Base-by-base conservation (phyloP, 2,329 filamentous ascomycete species). In the Volutella citrinella region DNA sequence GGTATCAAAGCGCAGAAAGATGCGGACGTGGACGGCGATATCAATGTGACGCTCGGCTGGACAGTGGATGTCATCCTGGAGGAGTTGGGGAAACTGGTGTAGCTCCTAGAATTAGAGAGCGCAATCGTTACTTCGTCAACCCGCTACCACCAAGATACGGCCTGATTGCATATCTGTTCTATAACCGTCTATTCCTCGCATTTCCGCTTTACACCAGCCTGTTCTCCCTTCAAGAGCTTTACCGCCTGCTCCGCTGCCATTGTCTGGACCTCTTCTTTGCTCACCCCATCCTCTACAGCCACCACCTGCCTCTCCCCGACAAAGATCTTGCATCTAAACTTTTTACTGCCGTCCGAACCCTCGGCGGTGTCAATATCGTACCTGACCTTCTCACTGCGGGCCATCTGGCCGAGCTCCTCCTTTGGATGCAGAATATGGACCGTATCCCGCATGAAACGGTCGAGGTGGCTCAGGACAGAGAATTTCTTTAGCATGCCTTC, bases 41-140 rank as follows among this genome's bases (percentile, higher is more conserved):
- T 89, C 73, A 68, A 68, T 43, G 67, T 71, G 35, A 72, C 78
- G 19, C 60, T 90, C 44, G 66, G 69, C 32, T 90, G 86, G 86
- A 79, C 80, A 2, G 82, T 87, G 3, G 72, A 78, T 32, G 63
- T 66, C 30, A 58, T 89, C 13, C 70, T 86, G 54, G 55, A 55
- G 13, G 60, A 66, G 42, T 42, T 78, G 40, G 62, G 66, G 41
- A 49, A 51, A 27, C 38, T 46, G 19, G 21, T 34, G 19, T 45
- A 50, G 34, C 29, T 12, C 10, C 17, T 27, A 22, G 17, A 34
- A 18, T 29, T n/a, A n/a, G n/a, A n/a, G n/a, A n/a, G n/a, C n/a
- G n/a, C 17, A 14, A 10, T 34, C 16, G 18, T 20, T 9, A 32
- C 5, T 10, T 10, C 12, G 6, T 31, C 15, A 6, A 16, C 21